Evolutionary conservation across 208 protist genomes (phyloP).

Genomic region (Pavlovales sp.): DNA sequence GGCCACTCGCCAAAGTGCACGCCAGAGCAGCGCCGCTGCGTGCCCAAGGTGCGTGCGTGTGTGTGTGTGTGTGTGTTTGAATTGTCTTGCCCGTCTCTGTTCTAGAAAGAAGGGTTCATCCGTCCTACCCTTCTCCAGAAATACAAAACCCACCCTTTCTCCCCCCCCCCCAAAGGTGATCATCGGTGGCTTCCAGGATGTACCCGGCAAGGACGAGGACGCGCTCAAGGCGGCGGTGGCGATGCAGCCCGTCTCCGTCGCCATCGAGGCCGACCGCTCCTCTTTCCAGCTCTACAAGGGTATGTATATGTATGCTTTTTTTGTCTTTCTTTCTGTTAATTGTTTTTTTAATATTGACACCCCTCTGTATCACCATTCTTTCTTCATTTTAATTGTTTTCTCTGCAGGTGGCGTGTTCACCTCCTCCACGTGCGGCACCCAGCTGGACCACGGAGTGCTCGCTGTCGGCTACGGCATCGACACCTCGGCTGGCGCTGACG

Average conservation of each 20-base stretch:
- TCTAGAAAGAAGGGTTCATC: no score
- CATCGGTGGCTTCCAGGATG: neutral
- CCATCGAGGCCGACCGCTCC: constrained; percentile 53
- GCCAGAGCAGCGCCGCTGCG: neutral
- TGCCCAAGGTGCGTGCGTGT: no score
- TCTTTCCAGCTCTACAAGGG: constrained; percentile 58
- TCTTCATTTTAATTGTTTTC: no score
- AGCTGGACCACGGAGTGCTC: constrained; percentile 51
- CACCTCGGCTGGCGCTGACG: neutral
- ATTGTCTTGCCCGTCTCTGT: no score
- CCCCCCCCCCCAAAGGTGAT: neutral
- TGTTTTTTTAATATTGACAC: no score
- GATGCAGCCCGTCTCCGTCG: constrained; percentile 47
- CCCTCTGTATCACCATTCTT: no score
- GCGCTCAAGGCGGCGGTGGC: constrained; percentile 44
- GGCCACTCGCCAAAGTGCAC: neutral
- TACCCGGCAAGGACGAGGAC: constrained; percentile 26
- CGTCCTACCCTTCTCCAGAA: no score
- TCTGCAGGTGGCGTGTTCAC: constrained; percentile 52
- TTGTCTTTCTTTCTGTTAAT: no score
- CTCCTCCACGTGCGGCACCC: constrained; percentile 28
- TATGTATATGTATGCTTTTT: no score
- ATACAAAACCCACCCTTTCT: no score
- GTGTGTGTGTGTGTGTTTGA: no score
- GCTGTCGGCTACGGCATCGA: constrained; percentile 59